Percentiles rank a stretch among this genome's conserved stretches.
Evolutionary conservation across 2,329 filamentous ascomycete genomes (phyloP).

Genomic region (Graphiopsis chlorocephala): DNA sequence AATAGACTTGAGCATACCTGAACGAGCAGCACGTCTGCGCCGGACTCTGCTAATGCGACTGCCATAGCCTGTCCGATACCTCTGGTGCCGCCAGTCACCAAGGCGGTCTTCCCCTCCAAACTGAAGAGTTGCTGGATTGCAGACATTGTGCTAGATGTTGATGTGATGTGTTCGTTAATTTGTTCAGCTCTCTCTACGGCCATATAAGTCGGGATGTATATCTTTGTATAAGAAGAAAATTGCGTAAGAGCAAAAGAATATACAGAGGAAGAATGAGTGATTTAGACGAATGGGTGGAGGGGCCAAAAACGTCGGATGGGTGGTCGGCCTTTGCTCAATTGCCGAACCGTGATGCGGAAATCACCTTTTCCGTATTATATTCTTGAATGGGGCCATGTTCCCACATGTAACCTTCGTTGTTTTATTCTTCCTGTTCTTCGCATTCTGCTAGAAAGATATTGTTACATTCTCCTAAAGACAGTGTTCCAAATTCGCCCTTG

Average conservation of each 20-base stretch:
- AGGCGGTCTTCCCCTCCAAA: conserved; percentile 48
- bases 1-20: conserved; percentile 36
- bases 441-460: neutral
- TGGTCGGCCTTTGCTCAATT: conserved; percentile 3
- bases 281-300: conserved; percentile 8
- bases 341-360: neutral
- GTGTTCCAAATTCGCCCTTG: neutral
- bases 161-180: neutral
- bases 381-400: neutral
- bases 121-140: conserved; percentile 47
- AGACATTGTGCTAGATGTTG: conserved; percentile 5
- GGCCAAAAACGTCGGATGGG: conserved; percentile 11
- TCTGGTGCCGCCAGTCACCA: conserved; percentile 51
- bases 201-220: neutral
- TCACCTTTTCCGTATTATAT: conserved; percentile 12
- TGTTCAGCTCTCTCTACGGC: conserved; percentile 10
- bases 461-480: neutral
- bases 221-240: neutral
- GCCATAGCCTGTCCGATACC: conserved; percentile 53
- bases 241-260: neutral
- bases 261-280: neutral
- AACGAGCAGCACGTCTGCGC: conserved; percentile 50
- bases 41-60: conserved; percentile 50
- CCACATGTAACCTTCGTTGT: neutral
- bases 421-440: neutral